Base-by-base conservation (phyloP, 805 yeast species). In the Cyberlindnera subsufficiens region DNA sequence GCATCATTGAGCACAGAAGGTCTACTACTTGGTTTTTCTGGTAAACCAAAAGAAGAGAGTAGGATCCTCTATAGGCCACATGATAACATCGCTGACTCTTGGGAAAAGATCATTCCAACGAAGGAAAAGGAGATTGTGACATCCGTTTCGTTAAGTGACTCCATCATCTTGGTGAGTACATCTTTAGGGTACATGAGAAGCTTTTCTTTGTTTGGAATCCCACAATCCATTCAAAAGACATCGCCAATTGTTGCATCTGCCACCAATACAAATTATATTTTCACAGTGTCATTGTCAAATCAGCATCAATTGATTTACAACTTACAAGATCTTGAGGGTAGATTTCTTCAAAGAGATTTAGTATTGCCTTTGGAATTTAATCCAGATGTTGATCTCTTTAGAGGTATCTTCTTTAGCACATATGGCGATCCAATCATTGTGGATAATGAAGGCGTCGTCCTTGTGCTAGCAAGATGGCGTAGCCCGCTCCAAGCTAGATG, bases 351-450 rank as follows among this genome's bases (percentile, higher is more conserved):
- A 49, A 65, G 75, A 52, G 77, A 72, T 52, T 61, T 65, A 31
- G 56, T 74, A 5, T 49, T 77, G 22, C 82, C 82, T 0, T 46
- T 75, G 6, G 58, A 52, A 14, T 34, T 55, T 17, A 44, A 45
- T 5, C 37, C 50, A 4, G 46, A 46, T 3, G 45, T 48, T 6
- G 55, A 52, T 49, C 56, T 72, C 66, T 54, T 64, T 68, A 78
- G 76, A 49, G 82, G 90, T 3, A 60, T 86, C n/a, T 89, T 93
- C 56, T 93, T 91, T 68, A 83, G 87, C 35, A 81, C 82, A 36
- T 82, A 77, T 54, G 96, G 96, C 17, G 97, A 91, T 60, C 99
- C 99, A 1, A 85, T 93, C 49, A 60, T 90, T 6, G 84, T 82
- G 42, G 96, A 95, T n/a, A 68, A 72, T 29, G 89, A 82, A 49